Evolutionary conservation across 75 land plant species (phyloP).

Genomic region (Pinus albicaulis): DNA sequence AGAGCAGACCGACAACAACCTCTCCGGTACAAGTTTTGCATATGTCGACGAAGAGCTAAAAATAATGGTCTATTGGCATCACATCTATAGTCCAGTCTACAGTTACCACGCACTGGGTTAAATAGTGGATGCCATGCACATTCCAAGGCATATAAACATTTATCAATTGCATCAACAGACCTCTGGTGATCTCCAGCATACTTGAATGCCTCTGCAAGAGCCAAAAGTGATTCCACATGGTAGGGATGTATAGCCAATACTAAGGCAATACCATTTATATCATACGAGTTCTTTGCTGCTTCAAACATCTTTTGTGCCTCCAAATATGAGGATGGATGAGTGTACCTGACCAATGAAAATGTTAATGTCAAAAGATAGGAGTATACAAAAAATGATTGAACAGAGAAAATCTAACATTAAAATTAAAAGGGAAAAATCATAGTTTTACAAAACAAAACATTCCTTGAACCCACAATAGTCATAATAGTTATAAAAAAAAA

Average conservation of each 20-base stretch:
- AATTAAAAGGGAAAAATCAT: no score
- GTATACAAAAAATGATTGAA: no score
- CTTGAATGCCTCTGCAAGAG: constrained; percentile 86
- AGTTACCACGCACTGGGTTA: constrained; percentile 66
- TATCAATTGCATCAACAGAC: constrained; percentile 69
- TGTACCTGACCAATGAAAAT: constrained; percentile 56
- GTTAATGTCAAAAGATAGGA: background rate
- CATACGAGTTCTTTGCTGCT: constrained; percentile 73
- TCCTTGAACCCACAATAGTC: no score
- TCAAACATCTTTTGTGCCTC: constrained; percentile 82
- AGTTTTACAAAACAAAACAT: no score
- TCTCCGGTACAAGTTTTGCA: constrained; percentile 91
- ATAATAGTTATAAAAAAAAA: no score
- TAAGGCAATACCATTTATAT: constrained; percentile 72
- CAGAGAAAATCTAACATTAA: no score
- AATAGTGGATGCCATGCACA: constrained; percentile 97
- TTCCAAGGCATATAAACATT: constrained; percentile 85
- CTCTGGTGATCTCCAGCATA: constrained; percentile 82
- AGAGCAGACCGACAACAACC: constrained; percentile 96
- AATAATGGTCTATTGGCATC: constrained; percentile 85
- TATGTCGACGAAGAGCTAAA: constrained; percentile 66
- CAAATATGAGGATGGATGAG: constrained; percentile 61
- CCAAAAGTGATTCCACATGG: constrained; percentile 82
- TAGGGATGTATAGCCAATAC: constrained; percentile 72
- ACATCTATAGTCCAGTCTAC: constrained; percentile 53